Evolutionary conservation across 1,139 yeast species (phyloP).

Genomic region (Suhomyces wounanorum): DNA sequence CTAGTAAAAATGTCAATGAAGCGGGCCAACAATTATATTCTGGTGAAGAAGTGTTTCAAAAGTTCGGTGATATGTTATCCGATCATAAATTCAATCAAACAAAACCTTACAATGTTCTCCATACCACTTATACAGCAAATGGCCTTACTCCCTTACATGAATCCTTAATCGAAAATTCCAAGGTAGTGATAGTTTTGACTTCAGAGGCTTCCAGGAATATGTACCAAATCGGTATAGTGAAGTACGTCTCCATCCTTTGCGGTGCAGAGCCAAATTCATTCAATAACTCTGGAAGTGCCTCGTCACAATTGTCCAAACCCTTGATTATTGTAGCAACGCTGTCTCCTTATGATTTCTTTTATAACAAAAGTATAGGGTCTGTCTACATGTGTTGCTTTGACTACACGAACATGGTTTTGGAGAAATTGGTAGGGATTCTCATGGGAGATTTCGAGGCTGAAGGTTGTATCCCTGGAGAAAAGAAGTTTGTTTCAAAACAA

Average conservation of each 20-base stretch:
- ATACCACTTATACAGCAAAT: conserved; percentile 66
- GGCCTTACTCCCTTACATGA: conserved; percentile 64
- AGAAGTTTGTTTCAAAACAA: conserved; percentile 34
- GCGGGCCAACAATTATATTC: conserved; percentile 33
- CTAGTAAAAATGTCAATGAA: conserved; percentile 11
- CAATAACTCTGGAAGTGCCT: conserved; percentile 22
- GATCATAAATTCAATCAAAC: conserved; percentile 33
- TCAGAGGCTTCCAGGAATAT: conserved; percentile 65
- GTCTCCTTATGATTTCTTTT: conserved; percentile 64
- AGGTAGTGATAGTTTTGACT: conserved; percentile 58
- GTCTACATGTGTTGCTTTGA: conserved; percentile 66
- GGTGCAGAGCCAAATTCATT: conserved; percentile 48
- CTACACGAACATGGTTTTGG: conserved; percentile 54
- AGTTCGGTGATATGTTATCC: conserved; percentile 46
- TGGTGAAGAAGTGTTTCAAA: conserved; percentile 62
- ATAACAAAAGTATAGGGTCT: conserved; percentile 56
- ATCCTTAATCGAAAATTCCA: conserved; percentile 53
- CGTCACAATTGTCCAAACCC: conserved; percentile 46
- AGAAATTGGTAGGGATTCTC: conserved; percentile 51
- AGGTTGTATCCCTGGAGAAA: conserved; percentile 62
- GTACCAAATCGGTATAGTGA: conserved; percentile 67
- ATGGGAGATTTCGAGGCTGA: conserved; percentile 57
- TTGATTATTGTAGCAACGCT: conserved; percentile 62
- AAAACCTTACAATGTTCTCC: conserved; percentile 51
- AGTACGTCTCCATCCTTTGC: conserved; percentile 58